A percentile compares a stretch with the other conserved stretches of the same genome.
phyloP scores from a whole-genome alignment of 441 rosid genomes.

The Pelargonium fulgidum region DNA sequence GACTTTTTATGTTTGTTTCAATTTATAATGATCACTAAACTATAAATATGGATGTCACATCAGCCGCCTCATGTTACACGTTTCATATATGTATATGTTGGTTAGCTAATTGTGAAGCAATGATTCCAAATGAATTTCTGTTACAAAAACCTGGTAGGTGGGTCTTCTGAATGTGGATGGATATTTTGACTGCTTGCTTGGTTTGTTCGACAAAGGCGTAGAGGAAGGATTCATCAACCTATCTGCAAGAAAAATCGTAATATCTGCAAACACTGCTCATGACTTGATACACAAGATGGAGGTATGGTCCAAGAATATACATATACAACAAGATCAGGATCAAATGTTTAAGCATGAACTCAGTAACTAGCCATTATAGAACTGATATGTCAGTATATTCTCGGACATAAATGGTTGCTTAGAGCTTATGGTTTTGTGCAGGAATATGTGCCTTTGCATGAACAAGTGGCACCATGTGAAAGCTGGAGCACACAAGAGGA shows the following conservation, averaged over 20 bases:
- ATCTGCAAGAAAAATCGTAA: slow-evolving; percentile 33
- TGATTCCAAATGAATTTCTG: too few species aligned
- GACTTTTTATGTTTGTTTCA: too few species aligned
- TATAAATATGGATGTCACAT: background rate
- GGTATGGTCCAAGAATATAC: slow-evolving; percentile 20
- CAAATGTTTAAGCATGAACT: too few species aligned
- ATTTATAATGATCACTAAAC: too few species aligned
- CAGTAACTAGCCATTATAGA: too few species aligned
- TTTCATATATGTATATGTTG: background rate
- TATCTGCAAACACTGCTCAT: slow-evolving; percentile 31
- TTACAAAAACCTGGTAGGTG: slow-evolving; percentile 20
- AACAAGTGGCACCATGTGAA: slow-evolving; percentile 31
- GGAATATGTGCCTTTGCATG: slow-evolving; percentile 31
- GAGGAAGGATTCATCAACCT: slow-evolving; percentile 41
- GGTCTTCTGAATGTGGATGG: slow-evolving; percentile 45
- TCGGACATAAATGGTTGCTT: background rate
- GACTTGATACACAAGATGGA: slow-evolving; percentile 37
- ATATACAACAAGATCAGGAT: background rate
- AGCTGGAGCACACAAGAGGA: slow-evolving; percentile 24
- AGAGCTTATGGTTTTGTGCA: slow-evolving; percentile 16
- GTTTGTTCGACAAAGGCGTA: slow-evolving; percentile 40
- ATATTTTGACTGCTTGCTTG: slow-evolving; percentile 36
- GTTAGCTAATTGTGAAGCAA: too few species aligned
- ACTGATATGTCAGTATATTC: background rate
- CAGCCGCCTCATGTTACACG: background rate